phyloP scores from a whole-genome alignment of 202 grass and related monocot genomes.

The Schoenoplectus tabernaemontani region DNA sequence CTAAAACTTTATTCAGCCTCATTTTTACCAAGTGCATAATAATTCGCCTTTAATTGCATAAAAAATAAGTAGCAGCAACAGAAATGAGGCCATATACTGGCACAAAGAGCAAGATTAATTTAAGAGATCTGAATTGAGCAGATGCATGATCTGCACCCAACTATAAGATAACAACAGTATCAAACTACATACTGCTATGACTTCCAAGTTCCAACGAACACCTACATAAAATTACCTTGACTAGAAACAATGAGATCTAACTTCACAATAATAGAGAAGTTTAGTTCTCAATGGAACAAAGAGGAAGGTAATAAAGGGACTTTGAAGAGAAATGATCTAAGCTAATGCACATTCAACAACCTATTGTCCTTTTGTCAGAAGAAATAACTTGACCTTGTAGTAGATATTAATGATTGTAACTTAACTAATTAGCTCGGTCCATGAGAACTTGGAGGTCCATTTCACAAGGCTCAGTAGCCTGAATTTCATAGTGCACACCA shows the following conservation, averaged over 20 bases:
- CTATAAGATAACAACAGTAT: neutral
- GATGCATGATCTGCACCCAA: neutral
- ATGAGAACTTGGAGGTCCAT: slow-evolving; percentile 37
- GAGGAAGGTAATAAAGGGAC: neutral
- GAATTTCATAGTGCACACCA: slow-evolving; percentile 46
- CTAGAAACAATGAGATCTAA: neutral
- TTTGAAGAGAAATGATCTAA: neutral
- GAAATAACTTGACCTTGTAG: neutral
- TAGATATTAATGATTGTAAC: neutral
- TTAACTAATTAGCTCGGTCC: slow-evolving; percentile 28
- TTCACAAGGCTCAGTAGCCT: slow-evolving; percentile 37
- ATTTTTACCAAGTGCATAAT: neutral
- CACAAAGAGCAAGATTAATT: neutral
- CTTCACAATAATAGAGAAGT: slow-evolving; percentile 18
- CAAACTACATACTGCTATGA: neutral
- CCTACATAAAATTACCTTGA: neutral
- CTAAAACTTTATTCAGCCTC: neutral
- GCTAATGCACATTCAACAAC: neutral
- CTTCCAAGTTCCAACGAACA: neutral
- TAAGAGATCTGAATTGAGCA: neutral
- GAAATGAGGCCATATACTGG: neutral
- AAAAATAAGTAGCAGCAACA: neutral
- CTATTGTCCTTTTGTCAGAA: neutral
- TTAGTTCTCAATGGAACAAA: neutral
- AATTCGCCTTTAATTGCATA: neutral